Base-by-base conservation (phyloP, 768 basidiomycete genomes). In the Auricularia cornea region DNA sequence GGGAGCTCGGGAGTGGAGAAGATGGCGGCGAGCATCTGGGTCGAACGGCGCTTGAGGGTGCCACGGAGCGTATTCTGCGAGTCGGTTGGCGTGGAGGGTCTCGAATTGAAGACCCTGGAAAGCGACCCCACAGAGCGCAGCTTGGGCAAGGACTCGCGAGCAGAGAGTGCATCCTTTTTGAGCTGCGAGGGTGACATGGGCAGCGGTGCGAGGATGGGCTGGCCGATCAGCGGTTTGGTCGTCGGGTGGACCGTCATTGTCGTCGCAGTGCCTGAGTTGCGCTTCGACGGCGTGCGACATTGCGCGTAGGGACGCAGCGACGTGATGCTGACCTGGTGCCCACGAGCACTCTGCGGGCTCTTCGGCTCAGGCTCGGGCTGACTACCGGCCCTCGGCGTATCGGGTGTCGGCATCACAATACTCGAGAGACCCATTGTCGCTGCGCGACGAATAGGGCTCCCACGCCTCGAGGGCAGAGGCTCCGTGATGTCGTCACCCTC, bases 291-390 rank as follows among this genome's bases (percentile, higher is more conserved):
- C 26, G n/a, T 68, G n/a, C 65, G 68, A 6, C 72, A 70, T 59
- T 76, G 77, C 0, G 76, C 75, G 64, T 85, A 86, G 1, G 84
- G 81, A 2, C 81, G 71, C 26, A 86, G 75, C 1, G 84, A 84
- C 5, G 72, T 72, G 62, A 81, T 71, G 83, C 83, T 0, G 78
- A 71, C 23, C 71, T 62, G 35, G 59, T 35, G 60, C 54, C 62
- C 52, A 41, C 51, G 26, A 31, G 30, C 72, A 66, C 74, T 77
- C 31, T 72, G 38, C 72, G 52, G 77, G 75, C 32, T 75, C 64
- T 8, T 70, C 66, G 60, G 69, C 71, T 69, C 60, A 1, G 35
- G 12, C 10, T 12, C 11, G 11, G 44, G 44, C 20, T 48, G 44
- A 12, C 11, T 6, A 14, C 35, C 35, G 12, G 44, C 5, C 44